phyloP scores from a whole-genome alignment of 2,329 filamentous ascomycete genomes.

The Zymoseptoria tritici region DNA sequence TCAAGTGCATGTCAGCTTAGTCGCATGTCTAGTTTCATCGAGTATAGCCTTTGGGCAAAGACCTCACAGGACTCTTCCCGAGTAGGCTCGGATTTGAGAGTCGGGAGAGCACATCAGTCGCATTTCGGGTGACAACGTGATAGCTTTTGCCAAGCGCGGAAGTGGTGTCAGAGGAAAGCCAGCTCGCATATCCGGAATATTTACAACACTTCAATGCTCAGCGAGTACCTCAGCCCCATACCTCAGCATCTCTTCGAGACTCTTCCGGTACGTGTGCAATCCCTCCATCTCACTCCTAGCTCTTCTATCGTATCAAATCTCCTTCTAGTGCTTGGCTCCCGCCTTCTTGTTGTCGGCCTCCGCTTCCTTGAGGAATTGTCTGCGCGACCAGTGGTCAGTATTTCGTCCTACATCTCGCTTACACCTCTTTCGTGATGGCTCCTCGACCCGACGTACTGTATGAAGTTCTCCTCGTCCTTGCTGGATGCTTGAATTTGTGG shows the following conservation, averaged over 20 bases:
- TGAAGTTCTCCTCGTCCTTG: conserved; percentile 62
- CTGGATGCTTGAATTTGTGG: conserved; percentile 58
- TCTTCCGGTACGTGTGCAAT: background rate
- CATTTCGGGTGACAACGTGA: background rate
- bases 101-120: background rate
- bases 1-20: background rate
- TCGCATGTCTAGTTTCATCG: background rate
- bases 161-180: background rate
- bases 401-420: background rate
- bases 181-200: background rate
- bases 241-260: background rate
- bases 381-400: conserved; percentile 3
- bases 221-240: background rate
- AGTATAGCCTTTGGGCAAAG: background rate
- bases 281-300: background rate
- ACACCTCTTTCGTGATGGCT: background rate
- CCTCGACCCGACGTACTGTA: conserved; percentile 47
- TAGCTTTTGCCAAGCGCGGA: background rate
- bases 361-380: conserved; percentile 20
- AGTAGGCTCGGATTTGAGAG: background rate
- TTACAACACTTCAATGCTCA: background rate
- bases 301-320: background rate
- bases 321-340: conserved; percentile 9
- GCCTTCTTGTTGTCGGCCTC: conserved; percentile 13
- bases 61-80: background rate